Conservation (phyloP, 2,329 filamentous ascomycete species). For the Alternaria atra region DNA sequence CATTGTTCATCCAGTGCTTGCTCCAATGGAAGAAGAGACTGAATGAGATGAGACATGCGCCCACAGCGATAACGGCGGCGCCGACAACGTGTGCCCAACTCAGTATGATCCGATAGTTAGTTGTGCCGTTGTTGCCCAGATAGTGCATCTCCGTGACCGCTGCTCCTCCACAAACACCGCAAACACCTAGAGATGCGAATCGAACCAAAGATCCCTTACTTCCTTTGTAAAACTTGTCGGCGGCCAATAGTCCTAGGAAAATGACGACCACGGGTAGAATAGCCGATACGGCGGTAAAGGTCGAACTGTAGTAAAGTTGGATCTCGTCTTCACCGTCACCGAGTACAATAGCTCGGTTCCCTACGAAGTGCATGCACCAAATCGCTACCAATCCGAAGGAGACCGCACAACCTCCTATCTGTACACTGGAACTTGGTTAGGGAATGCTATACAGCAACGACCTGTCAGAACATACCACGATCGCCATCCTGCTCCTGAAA, state of each 20-base stretch:
- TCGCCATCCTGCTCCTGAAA: slow-evolving; percentile 60
- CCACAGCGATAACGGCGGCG: slow-evolving; percentile 75
- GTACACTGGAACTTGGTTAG: slow-evolving; percentile 45
- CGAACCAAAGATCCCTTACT: slow-evolving; percentile 39
- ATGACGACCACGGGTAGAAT: slow-evolving; percentile 81
- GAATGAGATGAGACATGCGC: slow-evolving; percentile 74
- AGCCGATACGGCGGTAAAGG: slow-evolving; percentile 79
- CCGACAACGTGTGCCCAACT: slow-evolving; percentile 68
- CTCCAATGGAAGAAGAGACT: slow-evolving; percentile 80
- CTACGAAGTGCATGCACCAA: slow-evolving; percentile 77
- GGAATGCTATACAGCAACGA: slow-evolving; percentile 22
- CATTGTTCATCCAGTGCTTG: slow-evolving; percentile 78
- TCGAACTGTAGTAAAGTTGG: slow-evolving; percentile 77
- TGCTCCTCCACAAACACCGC: slow-evolving; percentile 75
- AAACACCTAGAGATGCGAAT: slow-evolving; percentile 56
- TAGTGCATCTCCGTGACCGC: slow-evolving; percentile 90
- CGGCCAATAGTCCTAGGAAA: slow-evolving; percentile 74
- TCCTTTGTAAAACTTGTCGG: slow-evolving; percentile 57
- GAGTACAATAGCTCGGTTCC: slow-evolving; percentile 79
- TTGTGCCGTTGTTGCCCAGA: slow-evolving; percentile 82
- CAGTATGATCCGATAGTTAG: slow-evolving; percentile 77
- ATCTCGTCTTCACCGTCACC: slow-evolving; percentile 66
- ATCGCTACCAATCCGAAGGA: slow-evolving; percentile 61
- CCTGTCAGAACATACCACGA: slow-evolving; percentile 40
- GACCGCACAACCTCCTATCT: slow-evolving; percentile 53